phyloP scores from a whole-genome alignment of 1,284 basidiomycete species.

The Xanthoconium separans region DNA sequence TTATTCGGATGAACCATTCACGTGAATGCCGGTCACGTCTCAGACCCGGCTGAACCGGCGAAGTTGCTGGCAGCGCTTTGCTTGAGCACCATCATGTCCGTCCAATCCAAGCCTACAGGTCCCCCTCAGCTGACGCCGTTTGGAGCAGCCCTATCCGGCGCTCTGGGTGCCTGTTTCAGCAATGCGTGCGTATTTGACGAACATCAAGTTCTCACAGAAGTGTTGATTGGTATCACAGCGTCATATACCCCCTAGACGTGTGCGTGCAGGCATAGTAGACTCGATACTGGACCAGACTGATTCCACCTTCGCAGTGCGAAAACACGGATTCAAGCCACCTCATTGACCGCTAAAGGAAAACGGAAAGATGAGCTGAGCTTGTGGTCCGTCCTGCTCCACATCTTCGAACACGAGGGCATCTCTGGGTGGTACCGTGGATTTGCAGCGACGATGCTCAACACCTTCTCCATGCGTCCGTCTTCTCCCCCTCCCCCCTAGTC shows the following conservation, averaged over 20 bases:
- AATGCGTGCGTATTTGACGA: conserved; percentile 72
- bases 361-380: conserved; percentile 60
- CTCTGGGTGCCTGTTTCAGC: conserved; percentile 90
- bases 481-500: neutral
- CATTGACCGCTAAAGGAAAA: conserved; percentile 48
- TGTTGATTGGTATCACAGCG: conserved; percentile 45
- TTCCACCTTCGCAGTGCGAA: conserved; percentile 64
- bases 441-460: conserved; percentile 97
- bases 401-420: conserved; percentile 80
- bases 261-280: conserved; percentile 43
- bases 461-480: conserved; percentile 90
- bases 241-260: conserved; percentile 95
- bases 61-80: neutral
- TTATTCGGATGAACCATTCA: conserved; percentile 8
- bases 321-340: conserved; percentile 87
- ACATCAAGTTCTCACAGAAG: neutral
- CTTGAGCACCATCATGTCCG: conserved; percentile 24
- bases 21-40: conserved; percentile 18
- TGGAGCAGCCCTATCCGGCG: conserved; percentile 91
- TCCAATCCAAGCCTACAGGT: conserved; percentile 26
- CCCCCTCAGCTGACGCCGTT: conserved; percentile 75
- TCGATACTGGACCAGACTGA: conserved; percentile 1
- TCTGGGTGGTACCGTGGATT: conserved; percentile 90
- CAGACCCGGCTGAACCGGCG: conserved; percentile 1
- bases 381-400: conserved; percentile 62